Evolutionary conservation across 495 filamentous ascomycete genomes (phyloP).

Genomic region (Neurospora sp.): DNA sequence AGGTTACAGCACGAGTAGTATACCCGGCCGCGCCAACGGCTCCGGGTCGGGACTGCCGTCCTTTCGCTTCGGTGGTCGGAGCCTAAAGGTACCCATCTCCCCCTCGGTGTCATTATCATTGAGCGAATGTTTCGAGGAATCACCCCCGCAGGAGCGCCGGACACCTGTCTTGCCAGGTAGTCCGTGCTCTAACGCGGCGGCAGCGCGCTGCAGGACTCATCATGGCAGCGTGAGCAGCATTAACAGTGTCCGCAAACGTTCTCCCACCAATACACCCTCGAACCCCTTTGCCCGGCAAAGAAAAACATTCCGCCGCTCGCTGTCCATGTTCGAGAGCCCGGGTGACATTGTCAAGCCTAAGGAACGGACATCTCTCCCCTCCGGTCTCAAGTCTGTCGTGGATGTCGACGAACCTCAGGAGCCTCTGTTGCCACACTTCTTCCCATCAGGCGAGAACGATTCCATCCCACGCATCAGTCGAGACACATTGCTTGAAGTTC

Average conservation of each 20-base stretch:
- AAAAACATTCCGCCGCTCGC: conserved; percentile 78
- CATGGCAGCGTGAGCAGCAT: conserved; percentile 36
- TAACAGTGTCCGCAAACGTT: conserved; percentile 50
- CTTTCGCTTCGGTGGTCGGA: conserved; percentile 65
- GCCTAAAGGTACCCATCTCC: conserved; percentile 15
- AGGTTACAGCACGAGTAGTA: conserved; percentile 41
- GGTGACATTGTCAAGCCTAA: conserved; percentile 70
- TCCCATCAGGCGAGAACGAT: conserved; percentile 69
- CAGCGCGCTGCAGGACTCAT: conserved; percentile 51
- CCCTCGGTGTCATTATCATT: conserved; percentile 52
- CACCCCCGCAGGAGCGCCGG: conserved; percentile 61
- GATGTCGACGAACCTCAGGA: conserved; percentile 60
- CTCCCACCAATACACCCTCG: conserved; percentile 58
- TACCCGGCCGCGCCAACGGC: conserved; percentile 30
- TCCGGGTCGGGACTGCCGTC: conserved; percentile 56
- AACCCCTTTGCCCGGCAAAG: conserved; percentile 67
- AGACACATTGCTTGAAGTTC: conserved; percentile 67
- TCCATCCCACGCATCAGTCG: conserved; percentile 78
- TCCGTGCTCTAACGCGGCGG: conserved; percentile 38
- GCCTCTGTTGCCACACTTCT: conserved; percentile 73
- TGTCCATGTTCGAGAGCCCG: conserved; percentile 95
- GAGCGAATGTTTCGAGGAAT: conserved; percentile 69
- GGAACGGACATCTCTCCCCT: conserved; percentile 41
- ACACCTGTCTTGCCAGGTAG: conserved; percentile 28
- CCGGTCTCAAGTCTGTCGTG: conserved; percentile 57